Evolutionary conservation across 805 yeast species (phyloP).

Genomic region (Pichia heedii): DNA sequence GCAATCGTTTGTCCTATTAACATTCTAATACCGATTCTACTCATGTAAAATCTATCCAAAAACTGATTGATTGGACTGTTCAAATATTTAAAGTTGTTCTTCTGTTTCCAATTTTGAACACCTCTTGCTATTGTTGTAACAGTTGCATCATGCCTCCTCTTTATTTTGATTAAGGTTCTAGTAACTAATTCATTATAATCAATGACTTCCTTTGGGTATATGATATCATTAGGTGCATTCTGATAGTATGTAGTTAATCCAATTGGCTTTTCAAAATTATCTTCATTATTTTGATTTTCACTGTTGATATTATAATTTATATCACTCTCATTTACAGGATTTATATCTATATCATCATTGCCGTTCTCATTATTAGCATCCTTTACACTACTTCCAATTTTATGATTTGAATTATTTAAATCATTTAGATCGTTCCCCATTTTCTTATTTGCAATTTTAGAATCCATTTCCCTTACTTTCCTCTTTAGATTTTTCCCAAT

Average conservation of each 20-base stretch:
- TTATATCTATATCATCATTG: not conserved
- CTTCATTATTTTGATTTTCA: not conserved
- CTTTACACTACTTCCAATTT: constrained; percentile 2
- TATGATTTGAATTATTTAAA: too few species aligned
- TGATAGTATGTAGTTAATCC: constrained; percentile 25
- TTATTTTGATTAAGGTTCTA: constrained; percentile 59
- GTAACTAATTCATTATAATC: constrained; percentile 62
- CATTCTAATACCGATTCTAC: constrained; percentile 88
- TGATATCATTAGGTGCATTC: constrained; percentile 41
- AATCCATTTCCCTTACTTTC: not conserved
- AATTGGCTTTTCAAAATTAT: constrained; percentile 9
- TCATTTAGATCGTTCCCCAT: too few species aligned
- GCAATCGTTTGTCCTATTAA: constrained; percentile 92
- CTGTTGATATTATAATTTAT: not conserved
- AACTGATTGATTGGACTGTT: constrained; percentile 72
- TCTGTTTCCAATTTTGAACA: constrained; percentile 78
- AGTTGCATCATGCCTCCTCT: constrained; percentile 83
- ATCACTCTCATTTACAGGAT: not conserved
- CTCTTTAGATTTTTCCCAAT: constrained; percentile 16
- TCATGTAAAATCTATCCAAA: constrained; percentile 80
- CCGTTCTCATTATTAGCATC: not conserved
- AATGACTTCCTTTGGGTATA: constrained; percentile 66
- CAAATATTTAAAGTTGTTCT: constrained; percentile 37
- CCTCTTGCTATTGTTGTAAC: constrained; percentile 91
- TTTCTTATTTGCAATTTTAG: not conserved